Evolutionary conservation across 176 grass and related monocot species (phyloP), one percentile per base, ranked within the genome.

Genomic region (Olyra latifolia): DNA sequence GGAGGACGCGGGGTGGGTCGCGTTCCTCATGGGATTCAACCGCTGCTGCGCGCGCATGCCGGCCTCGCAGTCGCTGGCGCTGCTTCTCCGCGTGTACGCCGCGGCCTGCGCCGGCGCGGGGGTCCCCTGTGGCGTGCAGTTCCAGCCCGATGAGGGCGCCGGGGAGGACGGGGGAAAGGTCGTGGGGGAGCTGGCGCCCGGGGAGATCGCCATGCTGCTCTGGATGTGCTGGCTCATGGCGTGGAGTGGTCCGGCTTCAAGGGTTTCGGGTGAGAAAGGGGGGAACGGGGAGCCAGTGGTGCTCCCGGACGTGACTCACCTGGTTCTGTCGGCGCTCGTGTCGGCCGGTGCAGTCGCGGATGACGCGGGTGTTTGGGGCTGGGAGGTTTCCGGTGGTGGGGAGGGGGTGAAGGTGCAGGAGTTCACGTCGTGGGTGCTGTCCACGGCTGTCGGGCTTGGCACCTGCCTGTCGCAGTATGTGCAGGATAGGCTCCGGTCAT

Each of bases 171-270:
- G 71, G 1, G 95, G 66, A n/a, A 98, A 98, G 81, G 82, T 91
- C 76, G 53, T 48, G 15, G 96, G 96, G 1, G 89, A 89, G 41
- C 80, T 98, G 8, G 48, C 72, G 28, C 68, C 73, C 3, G 77
- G 67, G 30, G 88, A 95, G 80, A 52, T 98, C 74, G 69, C 90
- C 11, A 43, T 83, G 59, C 73, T 98, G 62, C 71, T 99, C 45
- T 93, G 84, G 82, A 86, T 93, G 78, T 99, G 96, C 78, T 95
- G 92, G 96, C 72, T 89, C 77, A 88, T 99, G 86, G 85, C 77
- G 42, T 89, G 81, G 66, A 78, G 84, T 54, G 38, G 62, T 20
- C 54, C 20, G 30, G 70, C 69, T 1, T 71, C 74, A 15, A 47
- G 60, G 59, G 57, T 52, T 10, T 24, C 78, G 25, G 80, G 39